Evolutionary conservation across 345 rosid species (phyloP), one percentile per base, ranked within the genome.

Genomic region (Abelmoschus esculentus): DNA sequence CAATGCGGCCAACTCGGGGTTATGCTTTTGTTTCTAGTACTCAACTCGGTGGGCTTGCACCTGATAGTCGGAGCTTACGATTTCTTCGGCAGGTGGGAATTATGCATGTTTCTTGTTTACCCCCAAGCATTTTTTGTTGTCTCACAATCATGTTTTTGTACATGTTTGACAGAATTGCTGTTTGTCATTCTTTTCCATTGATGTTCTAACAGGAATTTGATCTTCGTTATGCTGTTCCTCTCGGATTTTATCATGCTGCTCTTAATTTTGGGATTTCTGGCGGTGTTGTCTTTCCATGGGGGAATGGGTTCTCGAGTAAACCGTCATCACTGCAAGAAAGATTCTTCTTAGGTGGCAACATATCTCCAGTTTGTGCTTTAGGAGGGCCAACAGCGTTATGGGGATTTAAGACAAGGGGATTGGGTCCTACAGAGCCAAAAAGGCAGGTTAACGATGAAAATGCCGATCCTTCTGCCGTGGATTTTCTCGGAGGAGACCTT

Each of bases 401-500:
- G 88, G 99, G 98, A 52, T 95, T 88, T 67, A 82, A 81, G 64
- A 77, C 87, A 6, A 88, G 93, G 80, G 99, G 98, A 61, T 57
- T 90, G 66, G 98, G 99, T 67, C 98, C 92, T 50, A 81, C 83
- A 11, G 96, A 95, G 80, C 82, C 86, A 40, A 87, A 84, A 75
- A 83, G 97, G 75, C 82, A 80, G 70, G 72, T 74, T 71, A 69
- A 56, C 64, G 70, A 77, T 57, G 92, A 83, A 46, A 75, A 65
- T 69, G 70, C 73, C 26, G 74, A 76, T n/a, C 47, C 83, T 59
- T 47, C 84, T 64, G 96, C 82, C 2, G 79, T 86, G 50, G 99
- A 91, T 80, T 87, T 81, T 73, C 76, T 90, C 63, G 99, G 99
- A 74, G 99, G 99, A 82, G 99, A 95, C 75, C 81, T 88, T 69